A percentile compares a stretch with the other conserved stretches of the same genome.
Conservation (phyloP, 306 rosid genomes). For the Morella rubra region DNA sequence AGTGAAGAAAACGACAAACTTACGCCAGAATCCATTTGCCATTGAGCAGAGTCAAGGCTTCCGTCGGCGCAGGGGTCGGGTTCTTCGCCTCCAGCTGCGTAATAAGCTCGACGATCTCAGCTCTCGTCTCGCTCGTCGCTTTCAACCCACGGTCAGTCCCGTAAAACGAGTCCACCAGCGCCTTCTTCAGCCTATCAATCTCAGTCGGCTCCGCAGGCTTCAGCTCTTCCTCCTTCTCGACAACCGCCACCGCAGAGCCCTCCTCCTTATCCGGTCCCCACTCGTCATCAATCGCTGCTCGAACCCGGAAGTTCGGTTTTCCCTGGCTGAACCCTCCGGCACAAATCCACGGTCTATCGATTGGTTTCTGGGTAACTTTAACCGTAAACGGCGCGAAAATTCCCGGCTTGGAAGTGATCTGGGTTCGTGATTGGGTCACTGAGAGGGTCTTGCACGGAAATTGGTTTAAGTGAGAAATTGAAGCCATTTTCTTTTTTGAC, state of each 20-base stretch:
- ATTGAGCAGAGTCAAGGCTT: constrained; percentile 74
- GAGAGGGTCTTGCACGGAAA: constrained; percentile 45
- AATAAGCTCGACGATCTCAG: constrained; percentile 88
- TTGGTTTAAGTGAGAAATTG: constrained; percentile 47
- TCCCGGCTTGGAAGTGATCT: constrained; percentile 33
- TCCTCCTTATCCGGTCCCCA: constrained; percentile 48
- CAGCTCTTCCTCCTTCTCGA: constrained; percentile 39
- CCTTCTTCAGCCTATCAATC: constrained; percentile 60
- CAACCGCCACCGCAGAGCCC: background rate
- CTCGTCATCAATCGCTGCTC: constrained; percentile 50
- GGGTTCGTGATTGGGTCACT: constrained; percentile 26
- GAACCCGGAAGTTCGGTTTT: constrained; percentile 28
- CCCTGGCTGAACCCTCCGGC: constrained; percentile 13
- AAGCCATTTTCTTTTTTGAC: constrained; percentile 63
- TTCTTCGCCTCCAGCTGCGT: constrained; percentile 79
- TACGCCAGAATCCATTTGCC: constrained; percentile 97
- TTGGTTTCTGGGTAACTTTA: constrained; percentile 20
- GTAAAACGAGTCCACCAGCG: constrained; percentile 66
- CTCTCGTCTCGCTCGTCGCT: constrained; percentile 77
- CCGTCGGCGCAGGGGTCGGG: constrained; percentile 86
- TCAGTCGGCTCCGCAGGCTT: constrained; percentile 40
- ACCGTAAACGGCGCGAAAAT: constrained; percentile 34
- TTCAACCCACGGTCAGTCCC: constrained; percentile 82
- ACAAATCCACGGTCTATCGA: constrained; percentile 21
- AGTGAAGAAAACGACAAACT: constrained; percentile 14